Conservation (phyloP, 2,329 filamentous ascomycete genomes). For the Aspergillus melleus region DNA sequence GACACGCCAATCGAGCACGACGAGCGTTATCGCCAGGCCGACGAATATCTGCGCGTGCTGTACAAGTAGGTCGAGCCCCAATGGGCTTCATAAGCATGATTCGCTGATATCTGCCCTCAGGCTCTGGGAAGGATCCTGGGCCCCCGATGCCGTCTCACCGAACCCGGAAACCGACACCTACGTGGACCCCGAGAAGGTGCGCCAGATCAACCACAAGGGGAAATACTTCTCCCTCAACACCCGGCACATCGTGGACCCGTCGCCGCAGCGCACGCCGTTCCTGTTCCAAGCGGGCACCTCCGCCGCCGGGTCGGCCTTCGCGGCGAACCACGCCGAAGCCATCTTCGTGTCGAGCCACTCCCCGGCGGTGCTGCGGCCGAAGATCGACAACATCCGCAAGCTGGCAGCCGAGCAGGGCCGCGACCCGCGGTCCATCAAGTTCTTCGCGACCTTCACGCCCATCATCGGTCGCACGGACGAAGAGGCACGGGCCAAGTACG, state of each 20-base stretch:
- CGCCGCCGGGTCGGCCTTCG: conserved; percentile 57
- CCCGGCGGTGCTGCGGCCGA: conserved; percentile 49
- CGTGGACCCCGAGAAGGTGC: conserved; percentile 59
- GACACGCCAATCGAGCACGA: conserved; percentile 61
- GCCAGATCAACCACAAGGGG: conserved; percentile 61
- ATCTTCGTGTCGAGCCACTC: conserved; percentile 61
- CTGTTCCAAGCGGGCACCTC: conserved; percentile 63
- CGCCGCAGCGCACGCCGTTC: conserved; percentile 58
- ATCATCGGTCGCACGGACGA: conserved; percentile 53
- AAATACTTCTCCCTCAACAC: conserved; percentile 53
- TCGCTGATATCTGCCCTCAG: conserved; percentile 26
- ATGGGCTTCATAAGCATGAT: not conserved
- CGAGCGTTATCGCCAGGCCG: conserved; percentile 60
- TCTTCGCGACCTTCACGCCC: conserved; percentile 54
- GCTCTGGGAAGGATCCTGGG: conserved; percentile 58
- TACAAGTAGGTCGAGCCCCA: conserved; percentile 53
- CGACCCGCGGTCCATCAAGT: conserved; percentile 58
- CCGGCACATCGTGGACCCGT: conserved; percentile 55
- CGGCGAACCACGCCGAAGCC: conserved; percentile 59
- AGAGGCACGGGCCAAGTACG: conserved; percentile 55
- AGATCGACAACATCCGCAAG: conserved; percentile 55
- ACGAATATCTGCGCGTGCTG: conserved; percentile 62
- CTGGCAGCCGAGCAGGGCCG: conserved; percentile 54
- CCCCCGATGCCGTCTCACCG: conserved; percentile 56
- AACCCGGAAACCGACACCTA: conserved; percentile 58